Percentiles rank a stretch among this genome's conserved stretches.
Evolutionary conservation across 2,329 filamentous ascomycete species (phyloP).

Genomic region (Stemphylium lycopersici): DNA sequence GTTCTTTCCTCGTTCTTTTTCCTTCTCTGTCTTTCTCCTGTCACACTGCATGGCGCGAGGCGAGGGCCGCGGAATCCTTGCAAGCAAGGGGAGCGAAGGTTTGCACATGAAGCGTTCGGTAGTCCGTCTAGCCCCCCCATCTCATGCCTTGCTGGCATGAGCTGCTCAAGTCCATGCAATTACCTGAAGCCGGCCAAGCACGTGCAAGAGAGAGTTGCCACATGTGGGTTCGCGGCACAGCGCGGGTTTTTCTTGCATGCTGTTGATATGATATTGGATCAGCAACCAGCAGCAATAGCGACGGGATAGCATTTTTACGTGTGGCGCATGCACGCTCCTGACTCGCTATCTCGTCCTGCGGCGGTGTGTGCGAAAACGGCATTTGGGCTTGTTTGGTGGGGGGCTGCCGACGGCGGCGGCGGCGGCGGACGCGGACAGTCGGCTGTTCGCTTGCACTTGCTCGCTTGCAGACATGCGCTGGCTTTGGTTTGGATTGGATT

Average conservation of each 20-base stretch:
- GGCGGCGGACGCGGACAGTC: too few relatives aligned
- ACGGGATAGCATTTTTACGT: not conserved
- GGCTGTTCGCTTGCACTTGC: too few relatives aligned
- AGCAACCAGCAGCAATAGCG: too few relatives aligned
- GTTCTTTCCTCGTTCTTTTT: not conserved
- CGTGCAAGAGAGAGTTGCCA: not conserved
- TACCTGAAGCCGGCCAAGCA: too few relatives aligned
- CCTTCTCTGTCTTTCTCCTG: not conserved
- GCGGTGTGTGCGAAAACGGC: not conserved
- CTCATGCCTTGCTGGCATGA: too few relatives aligned
- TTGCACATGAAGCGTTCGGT: too few relatives aligned
- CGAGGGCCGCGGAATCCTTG: not conserved
- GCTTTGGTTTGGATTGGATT: too few relatives aligned
- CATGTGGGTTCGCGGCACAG: not conserved
- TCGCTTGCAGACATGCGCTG: too few relatives aligned
- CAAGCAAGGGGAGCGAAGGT: not conserved
- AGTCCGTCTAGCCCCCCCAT: too few relatives aligned
- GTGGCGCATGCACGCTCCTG: not conserved
- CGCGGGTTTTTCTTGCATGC: not conserved
- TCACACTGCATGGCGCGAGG: constrained; percentile 2
- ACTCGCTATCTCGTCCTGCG: not conserved
- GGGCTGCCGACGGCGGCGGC: too few relatives aligned
- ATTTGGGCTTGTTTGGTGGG: too few relatives aligned
- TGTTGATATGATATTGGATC: not conserved
- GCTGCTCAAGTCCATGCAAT: too few relatives aligned